Conservation (phyloP, 495 filamentous ascomycete species). For the Baudoinia panamericana region DNA sequence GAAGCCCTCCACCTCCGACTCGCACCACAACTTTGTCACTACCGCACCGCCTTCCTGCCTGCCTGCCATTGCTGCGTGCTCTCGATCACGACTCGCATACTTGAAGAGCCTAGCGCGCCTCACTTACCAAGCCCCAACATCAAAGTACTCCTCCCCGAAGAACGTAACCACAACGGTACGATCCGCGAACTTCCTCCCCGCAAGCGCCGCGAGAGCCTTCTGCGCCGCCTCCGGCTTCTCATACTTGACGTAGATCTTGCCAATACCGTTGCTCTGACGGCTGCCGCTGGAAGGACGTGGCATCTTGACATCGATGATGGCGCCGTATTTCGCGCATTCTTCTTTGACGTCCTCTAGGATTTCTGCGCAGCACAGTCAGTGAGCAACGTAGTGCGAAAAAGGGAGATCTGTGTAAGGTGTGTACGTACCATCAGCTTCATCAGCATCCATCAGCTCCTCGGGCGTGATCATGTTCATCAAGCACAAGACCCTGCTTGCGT, state of each 20-base stretch:
- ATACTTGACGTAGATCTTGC: constrained; percentile 95
- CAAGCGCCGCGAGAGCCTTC: constrained; percentile 70
- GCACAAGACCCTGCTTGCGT: constrained; percentile 70
- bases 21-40: too few relatives aligned
- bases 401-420: too few relatives aligned
- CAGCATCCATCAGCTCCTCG: constrained; percentile 84
- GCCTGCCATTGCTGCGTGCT: too few relatives aligned
- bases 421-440: constrained; percentile 77
- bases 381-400: background rate
- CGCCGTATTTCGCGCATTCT: constrained; percentile 83
- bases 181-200: constrained; percentile 88
- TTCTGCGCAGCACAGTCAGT: constrained; percentile 41
- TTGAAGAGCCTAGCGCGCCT: too few relatives aligned
- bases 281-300: constrained; percentile 73
- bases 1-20: too few relatives aligned
- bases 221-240: constrained; percentile 65
- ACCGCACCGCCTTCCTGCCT: too few relatives aligned
- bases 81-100: too few relatives aligned
- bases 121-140: constrained; percentile 27
- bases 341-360: constrained; percentile 85
- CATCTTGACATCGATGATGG: constrained; percentile 73
- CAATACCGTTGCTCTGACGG: constrained; percentile 72
- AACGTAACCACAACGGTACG: constrained; percentile 92
- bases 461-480: constrained; percentile 96
- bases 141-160: constrained; percentile 55